Percentiles rank a stretch among this genome's conserved stretches.
phyloP scores from a whole-genome alignment of 257 asterid genomes.

The Nyctanthes arbortristis region DNA sequence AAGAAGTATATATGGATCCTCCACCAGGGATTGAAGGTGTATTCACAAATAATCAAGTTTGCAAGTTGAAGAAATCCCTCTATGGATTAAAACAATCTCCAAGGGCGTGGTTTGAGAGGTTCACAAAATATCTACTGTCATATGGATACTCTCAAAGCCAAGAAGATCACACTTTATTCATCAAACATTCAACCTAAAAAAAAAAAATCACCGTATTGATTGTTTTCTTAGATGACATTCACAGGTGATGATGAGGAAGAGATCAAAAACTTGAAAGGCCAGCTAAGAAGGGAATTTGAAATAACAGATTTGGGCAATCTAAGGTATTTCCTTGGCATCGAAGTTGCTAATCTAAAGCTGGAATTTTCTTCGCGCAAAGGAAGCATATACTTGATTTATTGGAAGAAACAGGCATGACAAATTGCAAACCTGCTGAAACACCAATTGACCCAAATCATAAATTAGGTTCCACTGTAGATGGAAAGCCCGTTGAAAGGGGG shows the following conservation, averaged over 20 bases:
- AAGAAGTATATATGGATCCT: background rate
- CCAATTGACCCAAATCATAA: background rate
- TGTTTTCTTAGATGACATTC: background rate
- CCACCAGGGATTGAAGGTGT: background rate
- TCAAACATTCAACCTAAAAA: background rate
- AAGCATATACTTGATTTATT: background rate
- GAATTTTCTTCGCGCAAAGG: background rate
- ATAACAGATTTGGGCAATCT: background rate
- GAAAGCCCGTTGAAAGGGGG: background rate
- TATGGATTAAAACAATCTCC: background rate
- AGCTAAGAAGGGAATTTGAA: background rate
- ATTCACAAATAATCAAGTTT: background rate
- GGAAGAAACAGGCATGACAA: background rate
- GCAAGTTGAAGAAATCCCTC: background rate
- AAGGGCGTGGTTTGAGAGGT: background rate
- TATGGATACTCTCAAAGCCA: background rate
- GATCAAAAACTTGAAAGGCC: background rate
- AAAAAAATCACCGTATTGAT: background rate
- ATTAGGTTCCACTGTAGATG: background rate
- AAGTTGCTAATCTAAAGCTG: background rate
- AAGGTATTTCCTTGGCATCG: background rate
- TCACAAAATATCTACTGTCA: background rate
- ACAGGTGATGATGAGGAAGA: background rate
- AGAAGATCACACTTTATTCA: background rate
- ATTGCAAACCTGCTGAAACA: background rate